Conservation (phyloP, 2,329 filamentous ascomycete genomes). For the Gliomastix tumulicola region DNA sequence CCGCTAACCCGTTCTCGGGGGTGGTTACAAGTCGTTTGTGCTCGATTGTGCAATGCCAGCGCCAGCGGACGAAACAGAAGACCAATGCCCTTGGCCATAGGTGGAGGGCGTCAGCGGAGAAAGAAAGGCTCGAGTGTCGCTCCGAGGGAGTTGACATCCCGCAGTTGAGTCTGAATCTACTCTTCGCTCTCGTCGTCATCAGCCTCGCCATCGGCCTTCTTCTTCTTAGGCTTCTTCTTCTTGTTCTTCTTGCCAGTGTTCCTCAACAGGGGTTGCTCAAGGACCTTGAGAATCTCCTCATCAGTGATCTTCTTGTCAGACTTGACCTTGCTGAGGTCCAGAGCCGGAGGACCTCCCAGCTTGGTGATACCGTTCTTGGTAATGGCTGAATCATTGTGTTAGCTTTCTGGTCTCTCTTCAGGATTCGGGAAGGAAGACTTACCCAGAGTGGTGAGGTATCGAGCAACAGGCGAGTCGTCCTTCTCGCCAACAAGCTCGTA, state of each 20-base stretch:
- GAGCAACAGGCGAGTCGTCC: conserved; percentile 75
- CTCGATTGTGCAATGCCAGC: too few relatives aligned
- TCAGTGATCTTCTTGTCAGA: conserved; percentile 97
- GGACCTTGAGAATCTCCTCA: conserved; percentile 89
- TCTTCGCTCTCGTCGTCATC: not conserved
- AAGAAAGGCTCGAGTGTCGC: too few relatives aligned
- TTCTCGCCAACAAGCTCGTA: conserved; percentile 96
- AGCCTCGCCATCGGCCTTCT: conserved; percentile 23
- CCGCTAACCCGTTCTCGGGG: too few relatives aligned
- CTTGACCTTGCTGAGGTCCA: conserved; percentile 78
- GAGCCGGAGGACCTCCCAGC: conserved; percentile 67
- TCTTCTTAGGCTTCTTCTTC: conserved; percentile 77
- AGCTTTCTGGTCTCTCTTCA: not conserved
- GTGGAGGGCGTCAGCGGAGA: too few relatives aligned
- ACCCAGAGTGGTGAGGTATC: conserved; percentile 90
- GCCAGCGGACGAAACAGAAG: too few relatives aligned
- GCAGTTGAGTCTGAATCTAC: too few relatives aligned
- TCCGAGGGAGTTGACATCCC: too few relatives aligned
- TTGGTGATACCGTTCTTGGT: conserved; percentile 95
- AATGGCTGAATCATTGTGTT: conserved; percentile 55
- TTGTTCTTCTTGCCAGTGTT: conserved; percentile 92
- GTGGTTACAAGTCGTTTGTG: too few relatives aligned
- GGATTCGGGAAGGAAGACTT: conserved; percentile 31
- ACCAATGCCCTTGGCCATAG: too few relatives aligned
- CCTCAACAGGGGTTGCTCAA: conserved; percentile 80